Evolutionary conservation across 352 stramenopile species (phyloP).

Genomic region (Phytopythium chamaehyphon): DNA sequence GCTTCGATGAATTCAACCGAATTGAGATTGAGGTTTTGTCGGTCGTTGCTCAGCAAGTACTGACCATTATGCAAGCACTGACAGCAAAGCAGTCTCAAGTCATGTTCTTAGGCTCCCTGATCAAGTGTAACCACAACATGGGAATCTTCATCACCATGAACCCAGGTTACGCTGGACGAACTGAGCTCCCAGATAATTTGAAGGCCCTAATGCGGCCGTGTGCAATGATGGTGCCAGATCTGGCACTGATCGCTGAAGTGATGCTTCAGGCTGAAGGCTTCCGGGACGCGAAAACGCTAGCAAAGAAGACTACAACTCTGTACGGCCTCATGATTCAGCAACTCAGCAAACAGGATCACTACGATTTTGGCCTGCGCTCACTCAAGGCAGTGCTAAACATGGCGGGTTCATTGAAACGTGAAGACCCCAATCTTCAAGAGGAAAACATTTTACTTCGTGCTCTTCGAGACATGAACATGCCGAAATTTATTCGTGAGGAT

Average conservation of each 20-base stretch:
- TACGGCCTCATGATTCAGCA: conserved; percentile 87
- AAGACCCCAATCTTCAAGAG: conserved; percentile 95
- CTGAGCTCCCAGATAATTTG: conserved; percentile 86
- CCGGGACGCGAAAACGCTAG: conserved; percentile 70
- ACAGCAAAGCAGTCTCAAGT: conserved; percentile 67
- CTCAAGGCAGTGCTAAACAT: conserved; percentile 87
- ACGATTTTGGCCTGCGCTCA: conserved; percentile 80
- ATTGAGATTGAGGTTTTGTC: conserved; percentile 95
- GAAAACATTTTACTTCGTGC: conserved; percentile 95
- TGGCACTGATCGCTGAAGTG: conserved; percentile 81
- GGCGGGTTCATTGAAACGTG: conserved; percentile 88
- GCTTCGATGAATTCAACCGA: conserved; percentile 96
- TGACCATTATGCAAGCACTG: conserved; percentile 89
- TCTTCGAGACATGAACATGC: conserved; percentile 94
- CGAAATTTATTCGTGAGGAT: conserved; percentile 94
- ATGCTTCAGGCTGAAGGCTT: conserved; percentile 88
- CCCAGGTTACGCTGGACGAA: conserved; percentile 88
- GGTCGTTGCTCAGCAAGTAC: conserved; percentile 90
- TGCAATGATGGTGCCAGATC: conserved; percentile 87
- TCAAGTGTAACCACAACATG: conserved; percentile 87
- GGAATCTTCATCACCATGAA: conserved; percentile 94
- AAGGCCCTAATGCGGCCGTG: conserved; percentile 85
- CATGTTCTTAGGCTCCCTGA: conserved; percentile 83
- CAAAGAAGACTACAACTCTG: conserved; percentile 85
- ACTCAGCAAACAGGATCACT: conserved; percentile 86